Evolutionary conservation across 495 filamentous ascomycete genomes (phyloP).

Genomic region (Cairneyella variabilis): DNA sequence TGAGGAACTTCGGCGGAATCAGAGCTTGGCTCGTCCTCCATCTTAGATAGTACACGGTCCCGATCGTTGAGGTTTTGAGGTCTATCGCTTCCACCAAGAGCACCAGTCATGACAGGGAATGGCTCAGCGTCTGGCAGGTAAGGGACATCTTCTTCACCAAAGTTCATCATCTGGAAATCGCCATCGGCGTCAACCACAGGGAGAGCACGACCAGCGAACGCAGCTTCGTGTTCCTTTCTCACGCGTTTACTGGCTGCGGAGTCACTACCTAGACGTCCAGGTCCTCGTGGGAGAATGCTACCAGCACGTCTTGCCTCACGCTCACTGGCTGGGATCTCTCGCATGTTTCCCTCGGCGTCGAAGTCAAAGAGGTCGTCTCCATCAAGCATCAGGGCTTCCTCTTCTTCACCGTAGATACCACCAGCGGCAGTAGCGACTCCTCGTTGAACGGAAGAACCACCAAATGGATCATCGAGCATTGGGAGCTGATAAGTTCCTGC

Average conservation of each 20-base stretch:
- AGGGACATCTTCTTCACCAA: conserved; percentile 25
- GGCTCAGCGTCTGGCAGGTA: conserved; percentile 35
- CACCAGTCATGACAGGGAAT: conserved; percentile 27
- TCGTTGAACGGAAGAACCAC: conserved; percentile 14
- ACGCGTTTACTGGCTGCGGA: conserved; percentile 37
- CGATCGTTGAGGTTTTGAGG: conserved; percentile 9
- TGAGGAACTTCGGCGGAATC: conserved; percentile 20
- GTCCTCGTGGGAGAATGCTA: conserved; percentile 4
- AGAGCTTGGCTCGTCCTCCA: conserved; percentile 25
- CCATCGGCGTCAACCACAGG: conserved; percentile 24
- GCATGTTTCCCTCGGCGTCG: conserved; percentile 29
- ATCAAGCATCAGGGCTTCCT: conserved; percentile 15
- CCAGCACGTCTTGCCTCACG: conserved; percentile 14
- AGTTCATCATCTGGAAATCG: conserved; percentile 23
- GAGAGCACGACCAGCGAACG: conserved; percentile 18
- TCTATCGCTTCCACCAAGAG: conserved; percentile 10
- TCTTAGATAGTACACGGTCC: conserved; percentile 13
- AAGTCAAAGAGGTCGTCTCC: conserved; percentile 31
- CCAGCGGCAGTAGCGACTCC: neutral
- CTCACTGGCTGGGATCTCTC: conserved; percentile 21
- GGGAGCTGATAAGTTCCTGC: conserved; percentile 22
- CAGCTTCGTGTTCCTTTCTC: conserved; percentile 36
- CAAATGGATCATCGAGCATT: conserved; percentile 19
- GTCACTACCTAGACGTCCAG: conserved; percentile 30
- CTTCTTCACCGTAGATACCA: conserved; percentile 22